Base-by-base conservation (phyloP, 495 filamentous ascomycete genomes). In the Podospora comata region DNA sequence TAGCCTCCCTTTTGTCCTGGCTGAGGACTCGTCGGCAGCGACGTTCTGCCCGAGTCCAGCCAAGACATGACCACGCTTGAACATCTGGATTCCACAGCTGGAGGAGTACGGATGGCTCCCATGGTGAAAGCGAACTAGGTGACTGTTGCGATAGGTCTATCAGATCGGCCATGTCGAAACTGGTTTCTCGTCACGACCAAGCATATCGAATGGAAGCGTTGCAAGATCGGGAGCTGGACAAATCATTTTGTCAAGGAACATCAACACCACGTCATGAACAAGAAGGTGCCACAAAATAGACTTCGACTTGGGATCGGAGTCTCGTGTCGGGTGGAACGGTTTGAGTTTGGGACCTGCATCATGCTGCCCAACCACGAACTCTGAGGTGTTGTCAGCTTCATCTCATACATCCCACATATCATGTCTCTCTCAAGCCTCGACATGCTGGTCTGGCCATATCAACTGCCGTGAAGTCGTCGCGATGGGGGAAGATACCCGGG, bases 1-100 rank as follows among this genome's bases (percentile, higher is more conserved):
- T 62, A 3, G 27, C 32, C 4, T 62, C 32, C n/a, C 32, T 30
- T 20, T 44, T 15, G 13, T 32, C 60, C 19, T 62, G 60, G 16
- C 60, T 62, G 5, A 62, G 27, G 60, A 4, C 5, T 30, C 60
- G 60, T 32, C 60, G 32, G n/a, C 60, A 62, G 15, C 60, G 60
- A 6, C 60, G 60, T 9, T 26, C 28, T 19, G 27, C 18, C 11
- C 44, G 60, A 4, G 32, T 62, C 28, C 4, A 34, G 4, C 60
- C 28, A 11, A 19, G 4, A 19, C 60, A 62, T 19, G 60, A 62
- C 60, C 28, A 62, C 15, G 5, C 19, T 4, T 26, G 19, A 11
- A 30, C 28, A 6, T 62, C 60, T 19, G 28, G 60, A 39, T 62
- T 62, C 60, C 28, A 39, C 4, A 62, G 13, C 27, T 39, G 15